Conservation (phyloP, 2,329 filamentous ascomycete genomes). For the Blumeria graminis region DNA sequence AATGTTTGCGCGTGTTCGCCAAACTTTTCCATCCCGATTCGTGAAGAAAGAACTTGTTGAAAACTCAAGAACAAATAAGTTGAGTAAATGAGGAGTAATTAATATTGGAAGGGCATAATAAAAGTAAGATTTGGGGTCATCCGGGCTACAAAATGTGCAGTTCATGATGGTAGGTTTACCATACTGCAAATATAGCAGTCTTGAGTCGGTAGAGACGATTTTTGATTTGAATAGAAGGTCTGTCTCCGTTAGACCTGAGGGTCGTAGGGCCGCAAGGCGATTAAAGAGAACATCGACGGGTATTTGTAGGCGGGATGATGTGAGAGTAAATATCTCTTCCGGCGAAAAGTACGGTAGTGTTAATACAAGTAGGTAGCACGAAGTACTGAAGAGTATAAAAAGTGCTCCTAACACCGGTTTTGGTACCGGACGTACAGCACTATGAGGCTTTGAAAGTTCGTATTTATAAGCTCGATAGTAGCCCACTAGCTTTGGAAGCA, state of each 20-base stretch:
- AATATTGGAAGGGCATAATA: slow-evolving; percentile 58
- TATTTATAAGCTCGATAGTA: slow-evolving; percentile 34
- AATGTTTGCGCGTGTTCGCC: slow-evolving; percentile 47
- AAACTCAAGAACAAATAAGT: slow-evolving; percentile 46
- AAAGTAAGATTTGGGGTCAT: slow-evolving; percentile 46
- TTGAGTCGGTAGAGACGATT: slow-evolving; percentile 45
- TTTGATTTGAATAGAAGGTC: slow-evolving; percentile 44
- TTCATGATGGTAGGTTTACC: slow-evolving; percentile 49
- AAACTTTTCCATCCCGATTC: slow-evolving; percentile 37
- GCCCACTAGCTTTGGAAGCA: slow-evolving; percentile 39
- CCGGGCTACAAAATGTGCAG: slow-evolving; percentile 64
- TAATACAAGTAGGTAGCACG: slow-evolving; percentile 30
- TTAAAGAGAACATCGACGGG: slow-evolving; percentile 67
- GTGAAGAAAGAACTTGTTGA: slow-evolving; percentile 46
- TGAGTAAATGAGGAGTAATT: slow-evolving; percentile 53
- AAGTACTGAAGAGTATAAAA: slow-evolving; percentile 28
- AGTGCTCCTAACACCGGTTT: slow-evolving; percentile 29
- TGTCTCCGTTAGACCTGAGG: slow-evolving; percentile 22
- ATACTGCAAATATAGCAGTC: slow-evolving; percentile 62
- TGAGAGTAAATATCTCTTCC: slow-evolving; percentile 59
- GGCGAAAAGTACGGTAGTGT: slow-evolving; percentile 44
- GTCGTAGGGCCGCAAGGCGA: slow-evolving; percentile 37
- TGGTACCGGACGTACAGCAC: slow-evolving; percentile 30
- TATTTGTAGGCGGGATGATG: slow-evolving; percentile 61
- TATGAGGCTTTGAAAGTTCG: slow-evolving; percentile 19